Percentiles rank a stretch among this genome's conserved stretches.
phyloP scores from a whole-genome alignment of 306 rosid genomes.

The Gastrolobium bilobum region DNA sequence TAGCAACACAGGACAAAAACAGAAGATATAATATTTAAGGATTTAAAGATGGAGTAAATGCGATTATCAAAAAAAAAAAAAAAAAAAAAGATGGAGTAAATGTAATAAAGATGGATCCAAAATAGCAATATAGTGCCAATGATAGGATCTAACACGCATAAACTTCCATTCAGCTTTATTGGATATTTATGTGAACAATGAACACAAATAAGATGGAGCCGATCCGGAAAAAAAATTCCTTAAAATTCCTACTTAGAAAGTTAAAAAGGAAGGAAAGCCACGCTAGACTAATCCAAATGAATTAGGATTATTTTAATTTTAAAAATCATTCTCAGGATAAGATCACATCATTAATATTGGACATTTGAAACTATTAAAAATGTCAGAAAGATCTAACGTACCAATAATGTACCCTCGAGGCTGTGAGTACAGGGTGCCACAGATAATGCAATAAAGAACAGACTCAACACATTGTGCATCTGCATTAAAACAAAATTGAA shows the following conservation, averaged over 20 bases:
- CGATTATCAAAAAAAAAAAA: too few species aligned
- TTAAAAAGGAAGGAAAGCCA: neutral
- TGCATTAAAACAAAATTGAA: slow-evolving; percentile 45
- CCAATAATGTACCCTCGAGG: slow-evolving; percentile 88
- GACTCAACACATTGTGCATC: slow-evolving; percentile 75
- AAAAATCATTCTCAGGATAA: neutral
- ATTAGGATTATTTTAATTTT: neutral
- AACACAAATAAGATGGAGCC: neutral
- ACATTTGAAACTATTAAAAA: neutral
- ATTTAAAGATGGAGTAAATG: too few species aligned
- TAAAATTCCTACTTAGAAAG: neutral
- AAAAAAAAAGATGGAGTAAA: too few species aligned
- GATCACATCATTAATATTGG: neutral
- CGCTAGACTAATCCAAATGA: neutral
- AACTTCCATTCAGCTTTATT: neutral
- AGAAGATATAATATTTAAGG: too few species aligned
- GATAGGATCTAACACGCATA: neutral
- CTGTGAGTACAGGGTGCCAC: slow-evolving; percentile 69
- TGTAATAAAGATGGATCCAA: too few species aligned
- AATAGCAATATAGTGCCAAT: neutral
- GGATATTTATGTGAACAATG: neutral
- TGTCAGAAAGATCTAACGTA: slow-evolving; percentile 42
- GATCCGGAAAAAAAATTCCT: neutral
- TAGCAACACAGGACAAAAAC: too few species aligned
- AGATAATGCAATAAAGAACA: slow-evolving; percentile 65